Conservation (phyloP, 345 rosid genomes). For the Microthlaspi erraticum region DNA sequence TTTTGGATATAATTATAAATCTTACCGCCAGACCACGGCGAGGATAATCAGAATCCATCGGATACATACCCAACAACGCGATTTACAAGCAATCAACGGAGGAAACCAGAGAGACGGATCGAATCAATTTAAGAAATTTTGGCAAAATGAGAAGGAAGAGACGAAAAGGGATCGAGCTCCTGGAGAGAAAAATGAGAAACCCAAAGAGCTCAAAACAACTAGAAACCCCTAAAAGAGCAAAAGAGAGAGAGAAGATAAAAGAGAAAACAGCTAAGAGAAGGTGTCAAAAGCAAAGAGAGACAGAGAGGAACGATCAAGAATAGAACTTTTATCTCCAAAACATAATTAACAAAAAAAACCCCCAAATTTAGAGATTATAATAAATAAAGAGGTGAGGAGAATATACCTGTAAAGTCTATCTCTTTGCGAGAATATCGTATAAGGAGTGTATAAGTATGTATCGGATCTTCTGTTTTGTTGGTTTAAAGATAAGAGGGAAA, state of each 20-base stretch:
- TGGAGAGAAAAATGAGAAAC: conserved; percentile 5
- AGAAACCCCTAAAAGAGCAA: conserved; percentile 17
- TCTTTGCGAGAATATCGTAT: conserved; percentile 1
- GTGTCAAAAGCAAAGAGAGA: conserved; percentile 35
- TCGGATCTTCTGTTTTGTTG: neutral
- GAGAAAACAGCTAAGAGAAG: conserved; percentile 30
- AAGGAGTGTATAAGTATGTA: neutral
- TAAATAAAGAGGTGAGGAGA: conserved; percentile 23
- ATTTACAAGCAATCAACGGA: neutral
- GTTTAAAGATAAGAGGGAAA: conserved; percentile 7
- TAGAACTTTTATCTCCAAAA: conserved; percentile 26
- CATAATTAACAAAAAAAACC: neutral
- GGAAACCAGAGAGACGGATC: conserved; percentile 4
- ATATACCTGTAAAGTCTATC: conserved; percentile 43
- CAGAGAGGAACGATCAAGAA: conserved; percentile 43
- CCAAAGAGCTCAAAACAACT: conserved; percentile 25
- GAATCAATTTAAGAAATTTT: conserved; percentile 21
- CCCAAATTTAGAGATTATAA: conserved; percentile 34
- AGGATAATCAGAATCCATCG: conserved; percentile 51
- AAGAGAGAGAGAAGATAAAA: neutral
- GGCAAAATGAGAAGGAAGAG: conserved; percentile 26
- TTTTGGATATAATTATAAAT: neutral
- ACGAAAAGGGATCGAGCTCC: conserved; percentile 19
- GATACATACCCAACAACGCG: conserved; percentile 22
- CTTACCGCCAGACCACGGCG: conserved; percentile 49